Evolutionary conservation across 2,329 filamentous ascomycete genomes (phyloP).

Genomic region (Fusarium haematococcum): DNA sequence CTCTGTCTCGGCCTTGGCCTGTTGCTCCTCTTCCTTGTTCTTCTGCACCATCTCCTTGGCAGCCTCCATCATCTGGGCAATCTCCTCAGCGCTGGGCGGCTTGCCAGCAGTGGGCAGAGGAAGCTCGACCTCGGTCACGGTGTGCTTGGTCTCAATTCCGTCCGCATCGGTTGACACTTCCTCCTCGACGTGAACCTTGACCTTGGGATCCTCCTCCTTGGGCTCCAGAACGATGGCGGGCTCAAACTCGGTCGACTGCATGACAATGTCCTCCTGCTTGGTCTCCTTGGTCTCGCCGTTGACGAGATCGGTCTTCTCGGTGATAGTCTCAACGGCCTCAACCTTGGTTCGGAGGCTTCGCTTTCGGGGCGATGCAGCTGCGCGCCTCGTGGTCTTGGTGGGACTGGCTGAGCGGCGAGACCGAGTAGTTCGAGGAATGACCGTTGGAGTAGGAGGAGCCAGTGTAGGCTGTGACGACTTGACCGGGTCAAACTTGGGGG

Average conservation of each 20-base stretch:
- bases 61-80: slow-evolving; percentile 84
- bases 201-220: slow-evolving; percentile 67
- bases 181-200: slow-evolving; percentile 78
- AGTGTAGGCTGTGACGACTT: slow-evolving; percentile 55
- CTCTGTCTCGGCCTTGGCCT: slow-evolving; percentile 51
- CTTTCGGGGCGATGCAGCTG: slow-evolving; percentile 67
- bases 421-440: slow-evolving; percentile 60
- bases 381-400: slow-evolving; percentile 61
- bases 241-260: slow-evolving; percentile 65
- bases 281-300: slow-evolving; percentile 48
- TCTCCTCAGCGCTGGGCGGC: slow-evolving; percentile 80
- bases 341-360: slow-evolving; percentile 60
- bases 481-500: slow-evolving; percentile 79
- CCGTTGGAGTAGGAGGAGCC: slow-evolving; percentile 62
- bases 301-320: slow-evolving; percentile 44
- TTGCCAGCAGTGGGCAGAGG: slow-evolving; percentile 70
- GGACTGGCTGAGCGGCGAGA: slow-evolving; percentile 69
- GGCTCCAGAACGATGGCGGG: slow-evolving; percentile 61
- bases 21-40: slow-evolving; percentile 60
- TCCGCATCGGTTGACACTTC: slow-evolving; percentile 65
- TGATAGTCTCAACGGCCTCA: slow-evolving; percentile 50
- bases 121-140: slow-evolving; percentile 80
- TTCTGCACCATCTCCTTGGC: slow-evolving; percentile 90
- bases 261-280: slow-evolving; percentile 49
- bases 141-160: slow-evolving; percentile 76